Percentiles rank a stretch among this genome's conserved stretches.
Conservation (phyloP, 352 stramenopile genomes). For the Pythium brassicae region DNA sequence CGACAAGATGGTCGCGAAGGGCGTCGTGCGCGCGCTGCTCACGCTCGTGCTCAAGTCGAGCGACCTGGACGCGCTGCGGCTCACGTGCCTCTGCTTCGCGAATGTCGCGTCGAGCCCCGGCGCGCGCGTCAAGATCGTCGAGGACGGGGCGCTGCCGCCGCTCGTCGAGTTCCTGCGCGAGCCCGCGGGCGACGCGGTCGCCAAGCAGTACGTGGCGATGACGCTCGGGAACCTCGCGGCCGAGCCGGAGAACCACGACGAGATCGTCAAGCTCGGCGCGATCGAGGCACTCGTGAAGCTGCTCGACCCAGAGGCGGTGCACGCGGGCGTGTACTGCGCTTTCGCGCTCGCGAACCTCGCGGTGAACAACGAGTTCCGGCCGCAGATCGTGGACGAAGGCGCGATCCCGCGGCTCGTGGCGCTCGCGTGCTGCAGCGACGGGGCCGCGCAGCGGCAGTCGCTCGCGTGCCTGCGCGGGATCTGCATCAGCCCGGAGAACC, state of each 20-base stretch:
- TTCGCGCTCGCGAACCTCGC: slow-evolving; percentile 94
- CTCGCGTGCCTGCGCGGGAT: slow-evolving; percentile 91
- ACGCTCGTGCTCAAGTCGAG: slow-evolving; percentile 88
- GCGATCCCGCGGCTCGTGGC: slow-evolving; percentile 93
- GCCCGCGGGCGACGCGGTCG: slow-evolving; percentile 84
- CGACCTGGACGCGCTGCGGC: slow-evolving; percentile 91
- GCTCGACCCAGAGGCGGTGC: slow-evolving; percentile 86
- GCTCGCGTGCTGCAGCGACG: slow-evolving; percentile 92
- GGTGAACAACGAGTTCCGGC: slow-evolving; percentile 91
- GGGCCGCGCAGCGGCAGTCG: slow-evolving; percentile 90
- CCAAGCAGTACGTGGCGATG: slow-evolving; percentile 95
- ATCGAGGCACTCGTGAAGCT: slow-evolving; percentile 91
- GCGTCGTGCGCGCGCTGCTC: slow-evolving; percentile 90
- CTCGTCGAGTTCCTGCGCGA: slow-evolving; percentile 91
- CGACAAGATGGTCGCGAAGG: slow-evolving; percentile 94
- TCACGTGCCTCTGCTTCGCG: slow-evolving; percentile 93
- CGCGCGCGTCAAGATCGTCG: slow-evolving; percentile 90
- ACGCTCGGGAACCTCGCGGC: slow-evolving; percentile 94
- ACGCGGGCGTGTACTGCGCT: slow-evolving; percentile 86
- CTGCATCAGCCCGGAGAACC: slow-evolving; percentile 90
- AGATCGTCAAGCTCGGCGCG: slow-evolving; percentile 89
- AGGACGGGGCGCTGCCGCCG: slow-evolving; percentile 87
- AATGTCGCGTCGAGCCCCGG: slow-evolving; percentile 90
- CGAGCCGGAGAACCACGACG: slow-evolving; percentile 93
- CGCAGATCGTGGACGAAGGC: slow-evolving; percentile 90